A percentile compares a stretch with the other conserved stretches of the same genome.
Evolutionary conservation across 345 rosid genomes (phyloP).

Genomic region (Ceriops zippeliana): DNA sequence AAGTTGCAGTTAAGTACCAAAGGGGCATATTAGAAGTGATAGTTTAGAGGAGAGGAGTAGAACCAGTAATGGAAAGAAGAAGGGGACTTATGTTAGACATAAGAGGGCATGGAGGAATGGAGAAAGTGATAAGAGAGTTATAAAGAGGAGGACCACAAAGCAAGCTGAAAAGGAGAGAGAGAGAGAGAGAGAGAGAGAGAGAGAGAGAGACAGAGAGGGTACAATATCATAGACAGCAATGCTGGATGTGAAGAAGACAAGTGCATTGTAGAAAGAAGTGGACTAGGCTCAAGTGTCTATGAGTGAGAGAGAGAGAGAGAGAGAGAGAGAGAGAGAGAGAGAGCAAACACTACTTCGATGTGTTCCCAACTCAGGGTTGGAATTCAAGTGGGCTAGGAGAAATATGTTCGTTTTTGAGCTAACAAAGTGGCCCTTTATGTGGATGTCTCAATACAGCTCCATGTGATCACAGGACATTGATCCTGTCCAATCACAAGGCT

Average conservation of each 20-base stretch:
- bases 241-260: slow-evolving; percentile 83
- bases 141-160: slow-evolving; percentile 74
- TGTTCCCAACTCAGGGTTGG: slow-evolving; percentile 61
- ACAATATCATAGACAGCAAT: slow-evolving; percentile 54
- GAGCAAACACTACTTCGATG: slow-evolving; percentile 2
- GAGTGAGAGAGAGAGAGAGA: too few relatives aligned
- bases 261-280: slow-evolving; percentile 58
- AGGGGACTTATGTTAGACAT: slow-evolving; percentile 9
- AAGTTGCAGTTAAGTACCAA: neutral
- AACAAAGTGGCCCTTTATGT: slow-evolving; percentile 77
- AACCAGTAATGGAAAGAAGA: slow-evolving; percentile 13
- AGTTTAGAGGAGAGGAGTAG: slow-evolving; percentile 10
- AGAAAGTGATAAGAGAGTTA: slow-evolving; percentile 49
- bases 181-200: slow-evolving; percentile 20
- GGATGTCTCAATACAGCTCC: slow-evolving; percentile 55
- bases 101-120: slow-evolving; percentile 37
- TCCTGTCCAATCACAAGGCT: slow-evolving; percentile 19
- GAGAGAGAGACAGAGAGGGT: slow-evolving; percentile 26
- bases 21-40: neutral
- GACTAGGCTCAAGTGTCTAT: slow-evolving; percentile 21
- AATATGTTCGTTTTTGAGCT: slow-evolving; percentile 52
- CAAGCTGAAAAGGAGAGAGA: slow-evolving; percentile 21
- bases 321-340: slow-evolving; percentile 10
- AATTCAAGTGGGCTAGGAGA: slow-evolving; percentile 55
- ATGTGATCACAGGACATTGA: slow-evolving; percentile 50